Conservation (phyloP, 495 filamentous ascomycete genomes). For the Penicillium coprophilum region DNA sequence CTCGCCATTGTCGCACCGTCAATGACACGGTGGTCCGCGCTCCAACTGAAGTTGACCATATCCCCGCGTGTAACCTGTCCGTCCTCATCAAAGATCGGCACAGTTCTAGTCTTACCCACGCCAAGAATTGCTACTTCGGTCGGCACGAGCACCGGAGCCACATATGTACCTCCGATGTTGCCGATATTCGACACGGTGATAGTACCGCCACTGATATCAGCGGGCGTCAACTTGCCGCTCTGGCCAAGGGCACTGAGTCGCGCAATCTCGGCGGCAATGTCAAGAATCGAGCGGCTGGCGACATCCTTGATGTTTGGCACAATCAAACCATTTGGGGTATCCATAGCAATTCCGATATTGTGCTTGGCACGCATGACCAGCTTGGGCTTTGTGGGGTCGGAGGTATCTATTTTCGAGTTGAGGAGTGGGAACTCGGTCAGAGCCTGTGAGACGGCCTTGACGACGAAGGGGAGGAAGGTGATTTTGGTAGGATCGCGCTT, state of each 20-base stretch:
- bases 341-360: constrained; percentile 96
- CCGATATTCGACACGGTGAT: constrained; percentile 97
- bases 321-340: constrained; percentile 83
- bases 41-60: constrained; percentile 92
- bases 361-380: constrained; percentile 77
- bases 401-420: constrained; percentile 76
- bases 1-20: constrained; percentile 93
- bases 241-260: constrained; percentile 71
- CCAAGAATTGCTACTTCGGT: constrained; percentile 91
- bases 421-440: constrained; percentile 79
- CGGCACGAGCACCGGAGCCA: constrained; percentile 85
- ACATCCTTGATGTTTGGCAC: constrained; percentile 96
- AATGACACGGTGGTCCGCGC: constrained; percentile 91
- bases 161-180: constrained; percentile 90
- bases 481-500: constrained; percentile 57
- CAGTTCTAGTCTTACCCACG: constrained; percentile 71
- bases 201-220: constrained; percentile 82
- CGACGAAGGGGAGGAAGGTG: constrained; percentile 88
- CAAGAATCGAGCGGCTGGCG: constrained; percentile 64
- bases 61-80: constrained; percentile 90
- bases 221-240: constrained; percentile 68
- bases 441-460: constrained; percentile 89
- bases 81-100: constrained; percentile 71
- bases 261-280: constrained; percentile 73
- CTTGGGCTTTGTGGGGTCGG: constrained; percentile 57